phyloP scores from a whole-genome alignment of 495 filamentous ascomycete species.

The Cairneyella variabilis region DNA sequence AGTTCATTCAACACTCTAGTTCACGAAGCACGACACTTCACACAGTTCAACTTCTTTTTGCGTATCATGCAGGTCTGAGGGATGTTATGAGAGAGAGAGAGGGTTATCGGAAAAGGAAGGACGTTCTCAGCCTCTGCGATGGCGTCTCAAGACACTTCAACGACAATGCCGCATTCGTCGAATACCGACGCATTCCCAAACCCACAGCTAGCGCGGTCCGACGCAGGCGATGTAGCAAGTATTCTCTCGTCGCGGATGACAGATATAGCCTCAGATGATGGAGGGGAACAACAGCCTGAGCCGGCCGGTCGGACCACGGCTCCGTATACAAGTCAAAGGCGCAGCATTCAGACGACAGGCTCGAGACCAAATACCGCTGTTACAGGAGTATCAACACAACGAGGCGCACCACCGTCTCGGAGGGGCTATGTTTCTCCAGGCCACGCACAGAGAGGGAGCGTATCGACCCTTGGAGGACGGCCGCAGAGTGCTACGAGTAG shows the following conservation, averaged over 20 bases:
- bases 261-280: constrained; percentile 57
- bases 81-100: constrained; percentile 2
- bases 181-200: constrained; percentile 39
- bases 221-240: constrained; percentile 45
- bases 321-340: constrained; percentile 21
- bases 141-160: constrained; percentile 22
- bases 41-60: not conserved
- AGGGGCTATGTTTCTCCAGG: constrained; percentile 22
- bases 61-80: constrained; percentile 9
- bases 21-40: not conserved
- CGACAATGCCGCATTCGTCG: constrained; percentile 31
- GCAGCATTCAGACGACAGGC: constrained; percentile 22
- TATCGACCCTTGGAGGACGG: constrained; percentile 42
- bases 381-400: constrained; percentile 47
- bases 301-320: constrained; percentile 29
- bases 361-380: constrained; percentile 34
- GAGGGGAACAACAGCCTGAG: constrained; percentile 34
- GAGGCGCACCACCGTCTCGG: constrained; percentile 43
- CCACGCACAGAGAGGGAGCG: constrained; percentile 21
- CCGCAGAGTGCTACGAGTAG: constrained; percentile 65
- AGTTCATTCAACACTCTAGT: too few species aligned
- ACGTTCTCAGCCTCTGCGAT: constrained; percentile 22
- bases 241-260: constrained; percentile 85
- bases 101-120: constrained; percentile 24
- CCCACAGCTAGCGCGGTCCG: constrained; percentile 29